Conservation (phyloP, 2,329 filamentous ascomycete species). For the Aspergillus ochraceoroseus region DNA sequence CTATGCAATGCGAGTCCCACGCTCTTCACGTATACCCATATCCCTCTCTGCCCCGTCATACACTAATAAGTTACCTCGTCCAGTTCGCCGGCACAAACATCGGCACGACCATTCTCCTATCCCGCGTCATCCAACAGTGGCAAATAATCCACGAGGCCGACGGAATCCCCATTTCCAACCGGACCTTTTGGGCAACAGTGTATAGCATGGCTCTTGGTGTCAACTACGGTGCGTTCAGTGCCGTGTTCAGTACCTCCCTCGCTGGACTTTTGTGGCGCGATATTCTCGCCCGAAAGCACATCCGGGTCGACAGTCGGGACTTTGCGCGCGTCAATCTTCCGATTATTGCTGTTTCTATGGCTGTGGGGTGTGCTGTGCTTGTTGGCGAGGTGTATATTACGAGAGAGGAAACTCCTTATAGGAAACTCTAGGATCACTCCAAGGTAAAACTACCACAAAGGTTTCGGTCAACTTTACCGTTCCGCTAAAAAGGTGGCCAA, state of each 20-base stretch:
- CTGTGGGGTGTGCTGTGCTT: constrained; percentile 57
- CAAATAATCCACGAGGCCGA: constrained; percentile 52
- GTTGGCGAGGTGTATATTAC: constrained; percentile 60
- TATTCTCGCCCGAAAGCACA: constrained; percentile 64
- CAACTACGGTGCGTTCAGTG: constrained; percentile 70
- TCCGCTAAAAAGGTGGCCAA: no score
- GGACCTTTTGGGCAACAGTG: constrained; percentile 68
- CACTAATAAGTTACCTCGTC: not conserved
- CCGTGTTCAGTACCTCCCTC: constrained; percentile 65
- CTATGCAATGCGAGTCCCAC: constrained; percentile 61
- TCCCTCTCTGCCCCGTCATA: not conserved
- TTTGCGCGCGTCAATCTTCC: constrained; percentile 66
- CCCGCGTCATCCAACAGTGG: constrained; percentile 66
- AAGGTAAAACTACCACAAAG: no score
- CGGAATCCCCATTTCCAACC: constrained; percentile 52
- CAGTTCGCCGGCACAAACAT: constrained; percentile 77
- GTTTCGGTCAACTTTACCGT: no score
- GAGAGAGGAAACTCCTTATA: constrained; percentile 5
- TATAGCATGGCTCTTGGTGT: constrained; percentile 71
- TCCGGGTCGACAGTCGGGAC: constrained; percentile 58
- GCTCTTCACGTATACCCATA: no score
- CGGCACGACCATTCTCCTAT: constrained; percentile 68
- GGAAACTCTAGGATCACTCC: no score
- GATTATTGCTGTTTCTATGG: constrained; percentile 66
- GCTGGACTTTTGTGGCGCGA: constrained; percentile 69